phyloP scores from a whole-genome alignment of 1,284 basidiomycete species.

The Rhodofomes roseus region DNA sequence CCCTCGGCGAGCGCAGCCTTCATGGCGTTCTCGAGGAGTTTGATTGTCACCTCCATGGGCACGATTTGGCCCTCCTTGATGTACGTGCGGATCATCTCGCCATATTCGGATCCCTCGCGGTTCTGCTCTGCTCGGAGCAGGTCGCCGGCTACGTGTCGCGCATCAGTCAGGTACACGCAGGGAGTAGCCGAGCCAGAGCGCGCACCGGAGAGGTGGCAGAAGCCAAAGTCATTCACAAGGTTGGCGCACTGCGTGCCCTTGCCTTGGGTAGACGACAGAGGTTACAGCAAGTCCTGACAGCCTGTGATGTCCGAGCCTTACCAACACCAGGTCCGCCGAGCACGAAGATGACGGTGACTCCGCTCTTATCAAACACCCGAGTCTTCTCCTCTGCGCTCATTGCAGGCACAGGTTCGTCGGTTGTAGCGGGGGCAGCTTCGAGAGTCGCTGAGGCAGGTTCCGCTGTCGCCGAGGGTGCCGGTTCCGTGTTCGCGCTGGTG shows the following conservation, averaged over 20 bases:
- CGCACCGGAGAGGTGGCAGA: constrained; percentile 91
- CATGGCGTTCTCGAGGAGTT: constrained; percentile 95
- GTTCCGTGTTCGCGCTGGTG: constrained; percentile 1
- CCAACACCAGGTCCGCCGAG: constrained; percentile 97
- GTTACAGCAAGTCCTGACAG: constrained; percentile 3
- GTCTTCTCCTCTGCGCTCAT: constrained; percentile 9
- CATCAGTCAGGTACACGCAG: neutral
- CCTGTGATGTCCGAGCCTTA: constrained; percentile 27
- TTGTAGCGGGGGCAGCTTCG: constrained; percentile 4
- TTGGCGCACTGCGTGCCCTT: constrained; percentile 95
- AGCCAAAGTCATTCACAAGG: constrained; percentile 87
- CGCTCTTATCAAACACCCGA: constrained; percentile 66
- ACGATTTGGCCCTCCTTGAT: constrained; percentile 96
- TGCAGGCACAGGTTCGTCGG: neutral
- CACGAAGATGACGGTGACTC: constrained; percentile 92
- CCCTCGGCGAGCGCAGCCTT: constrained; percentile 50
- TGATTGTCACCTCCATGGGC: constrained; percentile 96
- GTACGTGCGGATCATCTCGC: constrained; percentile 83
- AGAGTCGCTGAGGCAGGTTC: neutral
- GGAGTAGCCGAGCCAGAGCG: constrained; percentile 2
- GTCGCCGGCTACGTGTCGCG: constrained; percentile 74
- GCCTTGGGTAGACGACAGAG: constrained; percentile 44
- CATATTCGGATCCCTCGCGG: constrained; percentile 83
- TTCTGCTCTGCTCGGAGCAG: constrained; percentile 93
- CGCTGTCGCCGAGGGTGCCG: neutral